Evolutionary conservation across 2,329 filamentous ascomycete genomes (phyloP), one percentile per base, ranked within the genome.

Genomic region (Aspergillus sp.): DNA sequence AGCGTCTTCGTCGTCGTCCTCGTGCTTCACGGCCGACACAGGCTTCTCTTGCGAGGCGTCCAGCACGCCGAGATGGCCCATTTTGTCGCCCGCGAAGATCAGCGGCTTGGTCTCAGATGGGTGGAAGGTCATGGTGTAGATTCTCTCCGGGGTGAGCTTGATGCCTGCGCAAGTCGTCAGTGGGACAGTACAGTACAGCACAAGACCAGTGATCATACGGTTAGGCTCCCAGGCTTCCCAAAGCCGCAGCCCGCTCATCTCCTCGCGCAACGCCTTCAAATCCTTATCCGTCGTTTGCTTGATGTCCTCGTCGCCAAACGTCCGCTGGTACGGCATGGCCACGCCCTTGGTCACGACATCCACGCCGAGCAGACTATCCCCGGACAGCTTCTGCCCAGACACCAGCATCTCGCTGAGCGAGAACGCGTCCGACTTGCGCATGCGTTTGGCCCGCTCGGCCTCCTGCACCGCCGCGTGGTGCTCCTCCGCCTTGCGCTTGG

Each of bases 31-130:
- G 20, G 46, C 48, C 2, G 61, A 58, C 21, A 41, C 81, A 75
- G n/a, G 79, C 74, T 60, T 78, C 70, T 59, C 77, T 68, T 44
- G 81, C 65, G 2, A 67, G 1, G 87, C 91, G 66, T 99, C 93
- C 50, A 97, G 93, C 1, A 99, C 84, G 0, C 94, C 94, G 53
- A 97, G 79, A 20, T 91, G 89, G 1, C 94, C 93, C 59, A 95
- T 82, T 69, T 99, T 99, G 65, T 99, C 94, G 10, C 93, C 93
- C 0, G 93, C 93, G 67, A 99, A 95, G 1, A 97, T 81, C 2
- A 99, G 78, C 0, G 92, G 86, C 64, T 97, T 97, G 2, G 92
- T 85, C 53, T 86, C 79, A 0, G 86, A 92, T 0, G 94, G 94
- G 64, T 99, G 94, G 61, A 99, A 93, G 0, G 87, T 86, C 63